Base-by-base conservation (phyloP, 768 basidiomycete genomes). In the Pulveroboletus frians region DNA sequence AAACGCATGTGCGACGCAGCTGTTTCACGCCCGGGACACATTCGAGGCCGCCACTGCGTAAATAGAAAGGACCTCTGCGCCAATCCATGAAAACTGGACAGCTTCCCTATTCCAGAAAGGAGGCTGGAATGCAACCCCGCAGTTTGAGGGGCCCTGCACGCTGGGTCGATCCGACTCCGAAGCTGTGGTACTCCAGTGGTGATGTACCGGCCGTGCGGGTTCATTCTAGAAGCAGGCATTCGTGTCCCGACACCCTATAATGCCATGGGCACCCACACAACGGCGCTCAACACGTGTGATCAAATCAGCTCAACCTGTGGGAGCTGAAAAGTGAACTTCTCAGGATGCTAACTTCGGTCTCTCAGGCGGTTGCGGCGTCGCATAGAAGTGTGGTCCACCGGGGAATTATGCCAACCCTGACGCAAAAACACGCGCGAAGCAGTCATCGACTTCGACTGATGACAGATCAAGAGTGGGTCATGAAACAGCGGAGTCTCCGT, bases 401-500 rank as follows among this genome's bases (percentile, higher is more conserved):
- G 49, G 36, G 51, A 43, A 50, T 17, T 39, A 9, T 20, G 14
- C 36, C 32, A 26, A 49, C 27, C 37, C 49, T 32, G 49, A 44
- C 35, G 41, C 40, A 35, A 55, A 55, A 49, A 30, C 49, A 51
- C 36, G 41, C 39, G 47, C 43, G 49, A 55, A 46, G 39, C 27
- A 20, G 18, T 23, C 47, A 44, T 48, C 23, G 23, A 18, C 47
- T 52, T 58, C 39, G 53, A 65, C 44, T 38, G 47, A 41, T 20
- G 23, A 40, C 36, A 47, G 34, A 49, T 51, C 46, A 50, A 26
- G 37, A 46, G 42, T 10, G 14, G 29, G 21, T 64, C 50, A 66
- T 47, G 61, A 53, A 53, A 50, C 39, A 15, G 57, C 40, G 34
- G 52, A 43, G 40, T 61, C 66, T 41, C 48, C 62, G 47, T 83